These are phyloP conservation scores for Vanrija humicola DNA, from an alignment of 1,284 basidiomycete species.

Conservation along the genomic window DNA sequence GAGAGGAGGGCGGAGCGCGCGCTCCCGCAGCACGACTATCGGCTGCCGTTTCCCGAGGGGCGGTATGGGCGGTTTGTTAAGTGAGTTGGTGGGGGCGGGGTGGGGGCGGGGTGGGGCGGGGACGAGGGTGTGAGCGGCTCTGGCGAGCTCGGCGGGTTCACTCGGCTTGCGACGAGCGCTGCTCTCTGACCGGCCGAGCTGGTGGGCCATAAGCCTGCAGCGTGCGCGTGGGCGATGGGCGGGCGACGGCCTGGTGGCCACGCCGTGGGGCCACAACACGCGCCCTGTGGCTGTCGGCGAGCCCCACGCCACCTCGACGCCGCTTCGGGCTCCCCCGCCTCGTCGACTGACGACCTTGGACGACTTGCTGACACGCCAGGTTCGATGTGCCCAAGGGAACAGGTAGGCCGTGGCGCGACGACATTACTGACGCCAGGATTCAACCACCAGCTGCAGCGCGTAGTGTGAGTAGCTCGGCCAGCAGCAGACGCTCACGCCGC, in stretches of 20 bases:
- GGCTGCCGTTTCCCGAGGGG: slow-evolving; percentile 24
- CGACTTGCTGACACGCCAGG: slow-evolving; percentile 15
- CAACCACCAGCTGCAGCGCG: slow-evolving; percentile 33
- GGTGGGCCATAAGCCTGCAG: too few species aligned
- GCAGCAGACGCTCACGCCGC: not conserved
- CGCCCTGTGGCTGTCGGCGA: not conserved
- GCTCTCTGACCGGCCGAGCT: too few species aligned
- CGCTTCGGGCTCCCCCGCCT: too few species aligned
- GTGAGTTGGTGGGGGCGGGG: slow-evolving; percentile 22
- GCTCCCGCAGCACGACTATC: slow-evolving; percentile 20
- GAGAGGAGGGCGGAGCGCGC: slow-evolving; percentile 20
- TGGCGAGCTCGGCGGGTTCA: too few species aligned
- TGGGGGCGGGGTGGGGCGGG: too few species aligned
- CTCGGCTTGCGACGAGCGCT: too few species aligned
- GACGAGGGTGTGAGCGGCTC: not conserved
- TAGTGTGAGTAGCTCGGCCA: slow-evolving; percentile 15
- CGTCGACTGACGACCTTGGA: too few species aligned
- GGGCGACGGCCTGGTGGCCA: too few species aligned
- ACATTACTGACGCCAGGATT: slow-evolving; percentile 20
- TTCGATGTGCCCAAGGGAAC: slow-evolving; percentile 42
- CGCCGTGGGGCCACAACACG: too few species aligned
- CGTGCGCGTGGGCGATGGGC: too few species aligned
- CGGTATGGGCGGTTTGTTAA: slow-evolving; percentile 34
- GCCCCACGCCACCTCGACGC: too few species aligned
- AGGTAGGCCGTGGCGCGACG: slow-evolving; percentile 13